These are phyloP conservation scores for Boletus patriciae DNA, from an alignment of 768 basidiomycete species.

Conservation along the genomic window DNA sequence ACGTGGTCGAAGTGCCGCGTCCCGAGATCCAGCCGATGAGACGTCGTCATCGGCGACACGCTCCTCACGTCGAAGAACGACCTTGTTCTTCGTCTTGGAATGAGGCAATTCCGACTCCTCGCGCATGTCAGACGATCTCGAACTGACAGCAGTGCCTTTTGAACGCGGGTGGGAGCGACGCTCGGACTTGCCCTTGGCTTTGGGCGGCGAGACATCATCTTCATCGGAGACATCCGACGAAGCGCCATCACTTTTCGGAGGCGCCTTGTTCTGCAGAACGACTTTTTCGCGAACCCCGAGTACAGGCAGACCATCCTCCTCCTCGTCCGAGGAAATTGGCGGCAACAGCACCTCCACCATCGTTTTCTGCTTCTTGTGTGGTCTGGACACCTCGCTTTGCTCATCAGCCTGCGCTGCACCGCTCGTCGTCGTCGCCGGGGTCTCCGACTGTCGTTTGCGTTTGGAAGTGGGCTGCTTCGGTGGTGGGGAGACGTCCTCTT, in stretches of 20 bases:
- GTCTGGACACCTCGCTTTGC: slow-evolving; percentile 2
- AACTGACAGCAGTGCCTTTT: background rate
- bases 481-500: background rate
- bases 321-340: slow-evolving; percentile 12
- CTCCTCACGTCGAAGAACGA: background rate
- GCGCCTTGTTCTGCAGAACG: background rate
- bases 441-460: slow-evolving; percentile 13
- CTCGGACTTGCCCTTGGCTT: background rate
- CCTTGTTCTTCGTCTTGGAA: background rate
- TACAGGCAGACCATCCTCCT: background rate
- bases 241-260: background rate
- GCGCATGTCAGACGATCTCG: background rate
- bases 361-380: slow-evolving; percentile 23
- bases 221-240: slow-evolving; percentile 2
- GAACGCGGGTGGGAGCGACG: background rate
- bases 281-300: background rate
- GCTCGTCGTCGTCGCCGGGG: background rate
- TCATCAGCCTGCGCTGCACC: background rate
- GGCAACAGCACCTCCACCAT: slow-evolving; percentile 10
- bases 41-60: background rate
- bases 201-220: slow-evolving; percentile 3
- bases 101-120: background rate
- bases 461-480: slow-evolving; percentile 5
- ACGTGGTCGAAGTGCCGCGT: background rate
- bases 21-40: background rate